Evolutionary conservation across 331 rosid species (phyloP).

Genomic region (Rhamnella rubrinervis): DNA sequence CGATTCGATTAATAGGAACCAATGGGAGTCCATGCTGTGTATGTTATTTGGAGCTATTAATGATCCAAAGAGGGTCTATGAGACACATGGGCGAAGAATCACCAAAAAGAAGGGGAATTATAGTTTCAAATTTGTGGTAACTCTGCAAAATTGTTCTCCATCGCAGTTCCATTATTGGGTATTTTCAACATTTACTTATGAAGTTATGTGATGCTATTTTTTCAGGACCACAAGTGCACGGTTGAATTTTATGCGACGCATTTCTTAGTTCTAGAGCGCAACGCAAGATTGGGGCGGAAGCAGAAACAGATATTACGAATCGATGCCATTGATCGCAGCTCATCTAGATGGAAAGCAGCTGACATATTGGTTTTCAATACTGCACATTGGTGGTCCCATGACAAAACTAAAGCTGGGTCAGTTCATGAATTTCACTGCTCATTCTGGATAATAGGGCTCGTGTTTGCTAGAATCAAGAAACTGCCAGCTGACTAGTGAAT

Average conservation of each 20-base stretch:
- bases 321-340: conserved; percentile 77
- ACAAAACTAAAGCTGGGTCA: conserved; percentile 91
- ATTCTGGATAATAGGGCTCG: no score
- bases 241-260: conserved; percentile 79
- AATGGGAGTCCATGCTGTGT: conserved; percentile 96
- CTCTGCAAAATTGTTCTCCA: conserved; percentile 16
- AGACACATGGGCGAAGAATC: conserved; percentile 75
- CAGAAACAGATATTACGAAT: conserved; percentile 66
- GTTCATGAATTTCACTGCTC: conserved; percentile 11
- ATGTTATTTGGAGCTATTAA: conserved; percentile 64
- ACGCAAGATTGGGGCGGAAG: conserved; percentile 74
- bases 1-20: conserved; percentile 90
- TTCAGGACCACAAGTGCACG: conserved; percentile 86
- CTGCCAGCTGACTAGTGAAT: background rate
- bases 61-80: conserved; percentile 77
- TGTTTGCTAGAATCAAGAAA: no score
- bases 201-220: conserved; percentile 17
- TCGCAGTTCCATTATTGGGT: background rate
- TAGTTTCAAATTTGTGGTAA: conserved; percentile 88
- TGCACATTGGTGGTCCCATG: conserved; percentile 99
- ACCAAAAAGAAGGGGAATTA: conserved; percentile 77
- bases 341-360: conserved; percentile 93
- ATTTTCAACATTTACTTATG: conserved; percentile 17
- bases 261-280: conserved; percentile 81
- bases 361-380: conserved; percentile 85